Base-by-base conservation (phyloP, 106 monocot genomes). In the Platanthera zijinensis region DNA sequence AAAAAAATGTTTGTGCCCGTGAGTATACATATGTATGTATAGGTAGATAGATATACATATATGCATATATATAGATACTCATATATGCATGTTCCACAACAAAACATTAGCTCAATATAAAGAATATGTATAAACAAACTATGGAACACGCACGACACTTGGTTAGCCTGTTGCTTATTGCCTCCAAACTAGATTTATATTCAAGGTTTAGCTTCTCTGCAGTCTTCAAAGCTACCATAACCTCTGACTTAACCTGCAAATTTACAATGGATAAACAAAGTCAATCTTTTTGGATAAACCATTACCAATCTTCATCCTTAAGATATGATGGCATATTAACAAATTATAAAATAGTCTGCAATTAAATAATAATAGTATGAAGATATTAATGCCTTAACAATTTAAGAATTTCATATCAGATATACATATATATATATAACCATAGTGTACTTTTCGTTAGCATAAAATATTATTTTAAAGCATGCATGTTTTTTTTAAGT, bases 231-330 rank as follows among this genome's bases (percentile, higher is more conserved):
- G 88, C 88, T n/a, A 84, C 79, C 54, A 92, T 48, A 56, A 92
- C 86, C 69, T 92, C 91, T 56, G 91, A 84, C 79, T 92, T 92
- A 10, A 92, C 91, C 91, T 91, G 79, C 22, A 32, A 72, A 69
- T 66, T 48, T 52, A 76, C 19, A 77, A 18, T 14, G 13, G 56
- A 59, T 67, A 25, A 79, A 79, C 22, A 72, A 47, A 66, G 45
- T 21, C 11, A 51, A 45, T 13, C 0, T 0, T 57, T 39, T 48
- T 39, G 11, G 12, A 48, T 3, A 17, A 21, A 77, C 32, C 32
- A 76, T 1, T 19, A 50, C 28, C 28, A 32, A 69, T 70, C 7
- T 72, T 72, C 48, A 72, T 28, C 48, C 48, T 50, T n/a, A 62
- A 71, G 46, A 32, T 78, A 50, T 7, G 9, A 69, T 11, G 14